phyloP scores from a whole-genome alignment of 257 asterid genomes.

The Plantago ovata region DNA sequence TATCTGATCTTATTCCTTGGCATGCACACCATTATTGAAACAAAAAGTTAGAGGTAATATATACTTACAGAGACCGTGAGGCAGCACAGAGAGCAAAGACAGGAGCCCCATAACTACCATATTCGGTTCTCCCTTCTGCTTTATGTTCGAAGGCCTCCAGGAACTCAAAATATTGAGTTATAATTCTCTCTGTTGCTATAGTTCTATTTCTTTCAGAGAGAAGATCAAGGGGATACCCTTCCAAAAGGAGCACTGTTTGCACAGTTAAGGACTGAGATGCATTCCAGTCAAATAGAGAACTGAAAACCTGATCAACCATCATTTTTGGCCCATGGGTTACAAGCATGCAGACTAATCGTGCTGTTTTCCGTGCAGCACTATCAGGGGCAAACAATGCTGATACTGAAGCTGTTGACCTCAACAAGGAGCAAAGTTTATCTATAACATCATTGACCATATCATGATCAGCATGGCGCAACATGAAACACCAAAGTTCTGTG shows the following conservation, averaged over 20 bases:
- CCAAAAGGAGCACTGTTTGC: conserved; percentile 68
- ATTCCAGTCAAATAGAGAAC: conserved; percentile 39
- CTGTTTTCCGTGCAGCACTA: conserved; percentile 60
- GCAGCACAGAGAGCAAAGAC: conserved; percentile 78
- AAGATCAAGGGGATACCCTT: conserved; percentile 74
- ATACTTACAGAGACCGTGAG: conserved; percentile 72
- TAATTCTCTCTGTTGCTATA: conserved; percentile 53
- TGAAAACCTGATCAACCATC: conserved; percentile 61
- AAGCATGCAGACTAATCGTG: conserved; percentile 61
- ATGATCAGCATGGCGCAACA: conserved; percentile 68
- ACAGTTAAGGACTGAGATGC: conserved; percentile 39
- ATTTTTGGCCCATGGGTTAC: conserved; percentile 52
- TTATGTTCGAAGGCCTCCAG: conserved; percentile 47
- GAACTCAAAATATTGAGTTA: conserved; percentile 69
- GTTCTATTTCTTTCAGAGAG: conserved; percentile 68
- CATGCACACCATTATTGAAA: not conserved
- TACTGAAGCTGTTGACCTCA: conserved; percentile 47
- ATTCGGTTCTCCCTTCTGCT: conserved; percentile 30
- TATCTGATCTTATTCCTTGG: not conserved
- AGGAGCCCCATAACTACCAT: conserved; percentile 65
- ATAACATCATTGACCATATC: conserved; percentile 43
- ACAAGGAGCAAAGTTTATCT: conserved; percentile 56
- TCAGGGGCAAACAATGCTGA: conserved; percentile 40
- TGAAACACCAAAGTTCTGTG: conserved; percentile 84
- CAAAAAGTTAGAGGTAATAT: not conserved